Evolutionary conservation across 768 basidiomycete species (phyloP), one percentile per base, ranked within the genome.

Genomic region (Cystobasidiopsis lactophilus): DNA sequence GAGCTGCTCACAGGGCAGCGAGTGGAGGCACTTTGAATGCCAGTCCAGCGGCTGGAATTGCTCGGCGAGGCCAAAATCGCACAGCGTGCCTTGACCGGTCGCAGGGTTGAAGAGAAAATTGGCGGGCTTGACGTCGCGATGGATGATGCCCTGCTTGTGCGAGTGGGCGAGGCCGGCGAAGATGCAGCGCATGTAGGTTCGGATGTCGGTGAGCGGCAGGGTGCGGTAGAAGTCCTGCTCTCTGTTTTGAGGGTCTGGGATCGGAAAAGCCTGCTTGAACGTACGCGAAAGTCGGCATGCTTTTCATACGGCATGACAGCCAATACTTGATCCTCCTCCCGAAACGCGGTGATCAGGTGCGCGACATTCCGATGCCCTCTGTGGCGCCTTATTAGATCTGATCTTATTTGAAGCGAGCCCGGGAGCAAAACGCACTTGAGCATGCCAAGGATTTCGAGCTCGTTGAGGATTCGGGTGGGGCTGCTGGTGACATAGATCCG

Each of bases 91-190:
- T 13, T 77, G 71, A 10, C 81, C 80, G 5, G 79, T 80, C 35
- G 73, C 75, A 35, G 84, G 79, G 65, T 96, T 96, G 89, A 24
- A 86, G 35, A 98, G 74, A 27, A 98, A 77, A 67, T 98, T 98
- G 40, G 88, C 85, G 27, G 93, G 93, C 65, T 98, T 98, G 70
- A 98, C 95, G 69, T 98, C 93, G 53, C 93, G 84, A 68, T 98
- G 93, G 47, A 98, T 95, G 66, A 98, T 96, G 19, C 89, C 93
- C 63, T 95, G 86, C 61, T 80, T 76, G 64, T 98, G 93, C 1
- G 86, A 80, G 62, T 91, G 86, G 45, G 81, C 77, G 51, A 96
- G 67, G 2, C 84, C 89, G 40, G 83, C 80, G 65, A 96, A 78
- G 67, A 98, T 76, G 64, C 83, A 86, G 33, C 81, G 77, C 60